These are phyloP conservation scores for Ulvella scutata DNA, from an alignment of 139 green algal species.

Conservation along the genomic window DNA sequence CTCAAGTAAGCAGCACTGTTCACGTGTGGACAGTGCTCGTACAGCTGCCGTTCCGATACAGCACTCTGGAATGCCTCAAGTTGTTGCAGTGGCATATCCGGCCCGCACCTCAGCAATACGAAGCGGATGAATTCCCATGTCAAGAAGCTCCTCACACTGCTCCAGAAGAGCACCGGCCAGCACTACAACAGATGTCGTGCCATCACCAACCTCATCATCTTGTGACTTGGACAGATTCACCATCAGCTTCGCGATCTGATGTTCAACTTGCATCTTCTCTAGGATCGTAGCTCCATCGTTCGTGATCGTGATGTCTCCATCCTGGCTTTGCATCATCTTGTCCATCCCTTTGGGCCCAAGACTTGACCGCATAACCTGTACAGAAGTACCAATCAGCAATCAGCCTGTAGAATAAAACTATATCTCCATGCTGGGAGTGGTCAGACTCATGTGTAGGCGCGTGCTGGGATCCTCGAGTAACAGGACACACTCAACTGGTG, in stretches of 20 bases:
- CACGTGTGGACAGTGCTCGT: no score
- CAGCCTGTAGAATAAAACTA: no score
- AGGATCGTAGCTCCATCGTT: conserved; percentile 98
- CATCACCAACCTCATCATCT: conserved; percentile 64
- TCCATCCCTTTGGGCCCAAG: conserved; percentile 96
- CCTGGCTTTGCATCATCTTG: conserved; percentile 95
- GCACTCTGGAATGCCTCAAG: no score
- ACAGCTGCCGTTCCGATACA: no score
- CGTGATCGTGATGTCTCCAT: conserved; percentile 97
- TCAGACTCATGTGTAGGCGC: no score
- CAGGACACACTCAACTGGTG: no score
- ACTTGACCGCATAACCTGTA: conserved; percentile 57
- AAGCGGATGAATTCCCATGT: conserved; percentile 94
- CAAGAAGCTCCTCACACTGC: conserved; percentile 86
- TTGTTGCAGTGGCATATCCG: no score
- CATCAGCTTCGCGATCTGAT: conserved; percentile 98
- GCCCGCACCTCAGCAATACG: conserved; percentile 73
- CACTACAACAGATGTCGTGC: conserved; percentile 84
- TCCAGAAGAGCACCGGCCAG: conserved; percentile 31
- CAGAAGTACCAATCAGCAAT: neutral
- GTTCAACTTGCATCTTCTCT: conserved; percentile 98
- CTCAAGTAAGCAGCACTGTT: no score
- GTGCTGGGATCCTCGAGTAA: no score
- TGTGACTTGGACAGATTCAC: conserved; percentile 87
- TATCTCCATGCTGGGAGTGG: no score